These are phyloP conservation scores for Rhizomucor pusillus DNA, from an alignment of 371 early-diverging fungal genomes.

Conservation along the genomic window DNA sequence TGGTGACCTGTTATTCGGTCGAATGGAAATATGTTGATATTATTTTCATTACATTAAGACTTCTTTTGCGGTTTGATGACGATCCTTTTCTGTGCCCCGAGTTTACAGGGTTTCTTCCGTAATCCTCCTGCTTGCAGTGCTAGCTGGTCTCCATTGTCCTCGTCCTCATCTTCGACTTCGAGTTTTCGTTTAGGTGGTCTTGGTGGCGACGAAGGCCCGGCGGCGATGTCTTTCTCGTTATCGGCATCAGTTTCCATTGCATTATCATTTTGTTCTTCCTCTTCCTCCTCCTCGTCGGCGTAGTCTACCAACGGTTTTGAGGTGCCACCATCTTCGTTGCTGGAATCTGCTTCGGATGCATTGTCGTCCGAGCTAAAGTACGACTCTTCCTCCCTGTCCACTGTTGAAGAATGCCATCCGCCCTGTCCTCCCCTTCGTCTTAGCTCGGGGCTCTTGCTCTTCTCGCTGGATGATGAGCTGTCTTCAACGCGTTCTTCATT, in stretches of 20 bases:
- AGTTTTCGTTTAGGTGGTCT: neutral
- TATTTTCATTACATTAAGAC: too few relatives aligned
- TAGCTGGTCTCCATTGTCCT: slow-evolving; percentile 9
- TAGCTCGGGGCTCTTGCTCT: slow-evolving; percentile 6
- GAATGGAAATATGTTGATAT: too few relatives aligned
- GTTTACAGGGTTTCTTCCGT: slow-evolving; percentile 2
- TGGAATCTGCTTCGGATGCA: slow-evolving; percentile 4
- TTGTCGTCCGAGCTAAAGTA: slow-evolving; percentile 73
- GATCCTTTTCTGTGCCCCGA: slow-evolving; percentile 7
- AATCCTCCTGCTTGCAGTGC: neutral
- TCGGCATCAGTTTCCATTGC: neutral
- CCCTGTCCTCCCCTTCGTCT: slow-evolving; percentile 21
- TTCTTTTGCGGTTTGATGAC: slow-evolving; percentile 14
- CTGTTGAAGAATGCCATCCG: slow-evolving; percentile 58
- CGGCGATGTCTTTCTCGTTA: neutral
- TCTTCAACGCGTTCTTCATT: slow-evolving; percentile 18
- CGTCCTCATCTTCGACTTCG: slow-evolving; percentile 37
- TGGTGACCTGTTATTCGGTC: too few relatives aligned
- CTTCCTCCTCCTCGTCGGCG: slow-evolving; percentile 46
- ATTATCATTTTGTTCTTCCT: neutral
- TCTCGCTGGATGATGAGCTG: slow-evolving; percentile 16
- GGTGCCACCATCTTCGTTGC: slow-evolving; percentile 5
- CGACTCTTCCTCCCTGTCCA: slow-evolving; percentile 81
- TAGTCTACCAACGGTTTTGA: slow-evolving; percentile 38
- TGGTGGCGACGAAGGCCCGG: slow-evolving; percentile 1